These are phyloP conservation scores for Alternaria alternata DNA, from an alignment of 2,329 filamentous ascomycete genomes.

Conservation along the genomic window DNA sequence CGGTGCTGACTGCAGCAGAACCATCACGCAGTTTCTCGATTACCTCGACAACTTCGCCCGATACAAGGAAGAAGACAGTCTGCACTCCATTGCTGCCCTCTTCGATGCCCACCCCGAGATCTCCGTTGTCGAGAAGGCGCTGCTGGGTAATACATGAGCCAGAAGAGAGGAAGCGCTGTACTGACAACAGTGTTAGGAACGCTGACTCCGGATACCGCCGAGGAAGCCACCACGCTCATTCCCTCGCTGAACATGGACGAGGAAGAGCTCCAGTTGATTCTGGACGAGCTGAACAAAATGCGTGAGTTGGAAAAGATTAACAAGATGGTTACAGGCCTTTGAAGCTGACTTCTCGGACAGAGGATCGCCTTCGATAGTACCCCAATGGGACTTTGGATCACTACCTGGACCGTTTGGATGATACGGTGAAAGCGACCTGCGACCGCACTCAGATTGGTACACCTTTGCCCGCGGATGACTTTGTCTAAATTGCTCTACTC, in stretches of 20 bases:
- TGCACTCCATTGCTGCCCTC: slow-evolving; percentile 90
- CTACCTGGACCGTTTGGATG: not conserved
- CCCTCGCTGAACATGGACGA: slow-evolving; percentile 92
- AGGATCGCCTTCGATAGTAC: slow-evolving; percentile 37
- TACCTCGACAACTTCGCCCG: slow-evolving; percentile 95
- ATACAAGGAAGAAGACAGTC: slow-evolving; percentile 94
- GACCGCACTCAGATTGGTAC: not conserved
- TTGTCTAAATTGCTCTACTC: not conserved
- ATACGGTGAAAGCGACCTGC: not conserved
- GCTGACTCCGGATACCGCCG: slow-evolving; percentile 87
- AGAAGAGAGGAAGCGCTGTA: slow-evolving; percentile 15
- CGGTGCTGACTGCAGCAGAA: slow-evolving; percentile 57
- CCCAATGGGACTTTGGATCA: not conserved
- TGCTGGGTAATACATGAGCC: slow-evolving; percentile 69
- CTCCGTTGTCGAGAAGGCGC: slow-evolving; percentile 90
- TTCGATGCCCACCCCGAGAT: slow-evolving; percentile 81
- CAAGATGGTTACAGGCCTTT: not conserved
- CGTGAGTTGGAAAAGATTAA: slow-evolving; percentile 47
- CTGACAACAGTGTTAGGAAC: slow-evolving; percentile 67
- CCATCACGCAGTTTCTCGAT: slow-evolving; percentile 85
- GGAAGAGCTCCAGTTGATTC: slow-evolving; percentile 83
- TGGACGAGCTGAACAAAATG: slow-evolving; percentile 91
- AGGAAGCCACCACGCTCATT: slow-evolving; percentile 96
- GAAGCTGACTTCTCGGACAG: slow-evolving; percentile 33
- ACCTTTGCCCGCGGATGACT: not conserved